Conservation (phyloP, 257 asterid genomes). For the Jacaranda mimosifolia region DNA sequence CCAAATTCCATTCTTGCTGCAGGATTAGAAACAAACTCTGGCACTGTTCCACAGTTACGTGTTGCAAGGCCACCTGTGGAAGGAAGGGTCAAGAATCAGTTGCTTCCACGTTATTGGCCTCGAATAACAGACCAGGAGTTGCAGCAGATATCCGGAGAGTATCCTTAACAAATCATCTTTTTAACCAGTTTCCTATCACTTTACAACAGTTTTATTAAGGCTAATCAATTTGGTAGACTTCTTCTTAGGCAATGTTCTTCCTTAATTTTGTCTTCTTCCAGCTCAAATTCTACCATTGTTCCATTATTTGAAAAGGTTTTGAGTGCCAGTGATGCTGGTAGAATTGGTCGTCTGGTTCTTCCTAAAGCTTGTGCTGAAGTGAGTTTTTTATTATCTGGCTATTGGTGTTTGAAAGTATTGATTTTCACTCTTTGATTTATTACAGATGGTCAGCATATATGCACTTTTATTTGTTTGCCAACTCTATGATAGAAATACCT, state of each 20-base stretch:
- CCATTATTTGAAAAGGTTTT: constrained; percentile 96
- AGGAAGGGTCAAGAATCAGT: constrained; percentile 89
- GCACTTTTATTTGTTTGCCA: not conserved
- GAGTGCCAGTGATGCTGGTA: constrained; percentile 99
- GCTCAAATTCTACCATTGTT: constrained; percentile 86
- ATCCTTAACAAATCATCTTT: constrained; percentile 56
- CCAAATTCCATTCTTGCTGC: constrained; percentile 59
- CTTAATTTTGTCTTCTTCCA: constrained; percentile 57
- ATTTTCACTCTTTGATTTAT: not conserved
- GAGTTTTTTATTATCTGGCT: constrained; percentile 42
- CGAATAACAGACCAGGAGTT: constrained; percentile 94
- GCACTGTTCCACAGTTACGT: constrained; percentile 69
- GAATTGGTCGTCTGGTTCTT: constrained; percentile 97
- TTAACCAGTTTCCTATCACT: not conserved
- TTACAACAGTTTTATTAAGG: not conserved
- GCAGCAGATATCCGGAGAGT: constrained; percentile 97
- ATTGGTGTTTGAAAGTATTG: constrained; percentile 19
- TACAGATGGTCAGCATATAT: not conserved
- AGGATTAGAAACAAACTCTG: constrained; percentile 61
- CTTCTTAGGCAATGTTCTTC: constrained; percentile 42
- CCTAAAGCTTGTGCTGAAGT: constrained; percentile 99
- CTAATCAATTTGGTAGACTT: constrained; percentile 9
- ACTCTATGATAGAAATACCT: not conserved
- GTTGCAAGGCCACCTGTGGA: constrained; percentile 96
- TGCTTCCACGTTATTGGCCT: constrained; percentile 99